These are phyloP conservation scores for Calycina herbarum DNA, from an alignment of 2,329 filamentous ascomycete genomes.

Conservation along the genomic window DNA sequence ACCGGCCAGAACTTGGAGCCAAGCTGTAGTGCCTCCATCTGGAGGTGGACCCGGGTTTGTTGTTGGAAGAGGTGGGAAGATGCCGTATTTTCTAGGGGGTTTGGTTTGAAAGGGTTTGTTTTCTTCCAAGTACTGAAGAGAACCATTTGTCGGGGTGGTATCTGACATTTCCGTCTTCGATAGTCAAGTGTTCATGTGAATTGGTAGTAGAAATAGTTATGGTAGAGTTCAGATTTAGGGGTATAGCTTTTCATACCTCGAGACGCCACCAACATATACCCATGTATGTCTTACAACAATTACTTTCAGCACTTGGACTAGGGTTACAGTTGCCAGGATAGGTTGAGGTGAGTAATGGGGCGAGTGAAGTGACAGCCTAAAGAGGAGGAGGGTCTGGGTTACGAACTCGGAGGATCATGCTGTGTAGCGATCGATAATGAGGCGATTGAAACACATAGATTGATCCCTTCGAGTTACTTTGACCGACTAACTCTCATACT, in stretches of 20 bases:
- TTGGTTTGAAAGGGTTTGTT: not conserved
- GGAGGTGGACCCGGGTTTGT: not conserved
- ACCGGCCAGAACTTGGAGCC: constrained; percentile 3
- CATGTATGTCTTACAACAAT: not conserved
- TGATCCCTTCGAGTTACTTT: not conserved
- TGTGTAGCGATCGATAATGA: not conserved
- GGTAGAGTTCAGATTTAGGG: not conserved
- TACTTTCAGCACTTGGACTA: not conserved
- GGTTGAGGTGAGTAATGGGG: not conserved
- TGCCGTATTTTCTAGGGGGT: not conserved
- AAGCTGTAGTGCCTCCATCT: not conserved
- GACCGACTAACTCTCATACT: not conserved
- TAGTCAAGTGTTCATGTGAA: not conserved
- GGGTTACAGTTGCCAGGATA: not conserved
- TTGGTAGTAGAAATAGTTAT: not conserved
- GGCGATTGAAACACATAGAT: not conserved
- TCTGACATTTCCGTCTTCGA: not conserved
- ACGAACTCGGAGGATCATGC: not conserved
- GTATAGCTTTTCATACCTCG: not conserved
- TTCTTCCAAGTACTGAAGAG: not conserved
- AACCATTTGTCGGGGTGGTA: not conserved
- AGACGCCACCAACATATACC: not conserved
- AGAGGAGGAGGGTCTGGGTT: not conserved
- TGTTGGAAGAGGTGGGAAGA: not conserved
- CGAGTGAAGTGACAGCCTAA: not conserved